phyloP scores from a whole-genome alignment of 306 rosid genomes.

The Dalbergia cultrata region DNA sequence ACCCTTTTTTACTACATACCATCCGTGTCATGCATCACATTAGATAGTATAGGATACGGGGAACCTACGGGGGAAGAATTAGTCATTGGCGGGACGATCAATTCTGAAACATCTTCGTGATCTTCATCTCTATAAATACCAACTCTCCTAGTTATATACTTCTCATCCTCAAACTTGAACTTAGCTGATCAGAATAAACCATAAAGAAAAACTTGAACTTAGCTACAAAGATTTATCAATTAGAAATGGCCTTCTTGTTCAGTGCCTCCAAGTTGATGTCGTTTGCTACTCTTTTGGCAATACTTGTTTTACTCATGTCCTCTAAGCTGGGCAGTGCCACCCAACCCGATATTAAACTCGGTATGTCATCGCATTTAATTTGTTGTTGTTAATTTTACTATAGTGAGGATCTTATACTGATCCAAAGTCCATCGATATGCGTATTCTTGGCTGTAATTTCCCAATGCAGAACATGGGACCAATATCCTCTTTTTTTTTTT shows the following conservation, averaged over 20 bases:
- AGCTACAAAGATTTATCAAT: background rate
- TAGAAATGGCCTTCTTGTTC: too few relatives aligned
- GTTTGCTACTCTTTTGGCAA: too few relatives aligned
- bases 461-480: too few relatives aligned
- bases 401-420: too few relatives aligned
- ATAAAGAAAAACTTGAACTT: too few relatives aligned
- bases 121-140: constrained; percentile 22
- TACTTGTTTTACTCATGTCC: background rate
- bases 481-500: too few relatives aligned
- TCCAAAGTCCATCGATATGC: too few relatives aligned
- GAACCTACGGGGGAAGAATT: background rate
- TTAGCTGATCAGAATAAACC: background rate
- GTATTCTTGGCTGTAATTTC: too few relatives aligned
- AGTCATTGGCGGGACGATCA: background rate
- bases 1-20: too few relatives aligned
- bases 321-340: background rate
- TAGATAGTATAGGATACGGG: background rate
- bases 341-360: background rate
- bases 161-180: constrained; percentile 5
- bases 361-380: background rate
- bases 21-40: background rate
- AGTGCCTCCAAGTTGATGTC: too few relatives aligned
- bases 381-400: background rate
- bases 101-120: background rate
- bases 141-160: background rate